Conservation (phyloP, 208 protist species). For the Leishmania arabica region DNA sequence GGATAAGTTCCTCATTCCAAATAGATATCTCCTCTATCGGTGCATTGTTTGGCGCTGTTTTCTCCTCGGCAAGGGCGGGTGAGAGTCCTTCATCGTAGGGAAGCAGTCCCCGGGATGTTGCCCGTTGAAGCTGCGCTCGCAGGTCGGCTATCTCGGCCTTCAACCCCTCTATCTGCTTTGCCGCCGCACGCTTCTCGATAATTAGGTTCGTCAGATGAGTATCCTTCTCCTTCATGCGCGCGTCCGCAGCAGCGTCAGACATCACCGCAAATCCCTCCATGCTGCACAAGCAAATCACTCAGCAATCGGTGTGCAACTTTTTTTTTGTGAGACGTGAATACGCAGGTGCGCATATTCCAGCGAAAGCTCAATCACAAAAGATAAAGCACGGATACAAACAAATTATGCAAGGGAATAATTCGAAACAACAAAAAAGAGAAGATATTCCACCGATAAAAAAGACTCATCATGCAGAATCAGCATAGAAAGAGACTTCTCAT, state of each 20-base stretch:
- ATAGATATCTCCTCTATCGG: constrained; percentile 39
- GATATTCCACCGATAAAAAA: not conserved
- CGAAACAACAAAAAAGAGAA: not conserved
- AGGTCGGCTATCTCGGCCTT: constrained; percentile 39
- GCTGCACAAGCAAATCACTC: not conserved
- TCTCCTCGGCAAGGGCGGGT: constrained; percentile 1
- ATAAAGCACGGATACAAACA: not conserved
- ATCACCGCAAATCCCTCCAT: constrained; percentile 10
- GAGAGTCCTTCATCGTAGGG: not conserved
- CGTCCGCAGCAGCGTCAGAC: constrained; percentile 2
- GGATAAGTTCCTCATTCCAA: constrained; percentile 73
- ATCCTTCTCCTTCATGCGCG: constrained; percentile 24
- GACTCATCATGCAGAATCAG: not conserved
- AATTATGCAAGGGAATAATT: not conserved
- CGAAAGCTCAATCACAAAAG: not conserved
- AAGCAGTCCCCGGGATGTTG: constrained; percentile 5
- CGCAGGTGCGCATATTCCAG: not conserved
- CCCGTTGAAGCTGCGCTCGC: constrained; percentile 19
- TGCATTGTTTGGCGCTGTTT: constrained; percentile 19
- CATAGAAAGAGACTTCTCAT: not conserved
- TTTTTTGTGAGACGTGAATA: not conserved
- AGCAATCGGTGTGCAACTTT: not conserved
- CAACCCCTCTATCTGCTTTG: constrained; percentile 44
- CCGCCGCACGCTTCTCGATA: constrained; percentile 34
- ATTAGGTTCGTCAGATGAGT: constrained; percentile 45